A percentile compares a stretch with the other conserved stretches of the same genome.
phyloP scores from a whole-genome alignment of 2,329 filamentous ascomycete genomes.

The Pestalotiopsis sp. region DNA sequence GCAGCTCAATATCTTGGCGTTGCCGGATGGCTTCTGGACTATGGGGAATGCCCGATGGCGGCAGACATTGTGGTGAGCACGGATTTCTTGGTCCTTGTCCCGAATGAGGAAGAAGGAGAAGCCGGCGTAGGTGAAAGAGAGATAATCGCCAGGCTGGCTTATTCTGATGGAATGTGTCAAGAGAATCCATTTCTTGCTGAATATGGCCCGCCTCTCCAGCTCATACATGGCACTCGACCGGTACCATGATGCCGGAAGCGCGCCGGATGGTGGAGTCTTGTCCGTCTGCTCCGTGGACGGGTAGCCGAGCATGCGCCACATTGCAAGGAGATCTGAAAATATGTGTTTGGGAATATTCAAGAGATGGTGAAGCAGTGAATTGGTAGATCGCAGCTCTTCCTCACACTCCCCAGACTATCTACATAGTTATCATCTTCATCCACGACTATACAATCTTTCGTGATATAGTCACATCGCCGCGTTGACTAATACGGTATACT shows the following conservation, averaged over 20 bases:
- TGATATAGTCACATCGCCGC: neutral
- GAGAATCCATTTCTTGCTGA: slow-evolving; percentile 42
- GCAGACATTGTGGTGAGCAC: slow-evolving; percentile 66
- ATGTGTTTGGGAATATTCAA: neutral
- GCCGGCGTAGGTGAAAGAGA: slow-evolving; percentile 56
- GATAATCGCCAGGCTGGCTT: slow-evolving; percentile 56
- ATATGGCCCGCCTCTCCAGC: slow-evolving; percentile 46
- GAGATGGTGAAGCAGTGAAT: neutral
- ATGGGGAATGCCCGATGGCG: slow-evolving; percentile 63
- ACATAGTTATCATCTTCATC: neutral
- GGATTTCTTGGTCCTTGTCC: slow-evolving; percentile 53
- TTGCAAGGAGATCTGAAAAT: neutral
- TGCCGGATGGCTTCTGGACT: slow-evolving; percentile 52
- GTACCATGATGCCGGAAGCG: slow-evolving; percentile 46
- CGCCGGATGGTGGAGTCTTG: slow-evolving; percentile 23
- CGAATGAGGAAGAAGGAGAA: slow-evolving; percentile 57
- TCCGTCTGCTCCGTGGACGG: neutral
- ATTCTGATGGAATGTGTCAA: slow-evolving; percentile 39
- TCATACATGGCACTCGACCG: slow-evolving; percentile 44
- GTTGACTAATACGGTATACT: neutral
- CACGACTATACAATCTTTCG: neutral
- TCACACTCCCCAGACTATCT: neutral
- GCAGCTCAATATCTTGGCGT: slow-evolving; percentile 56
- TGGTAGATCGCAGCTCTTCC: neutral
- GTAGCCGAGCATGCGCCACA: neutral